Percentiles rank a stretch among this genome's conserved stretches.
phyloP scores from a whole-genome alignment of 1,139 yeast species.

The Nadsonia starkeyi-henricii region DNA sequence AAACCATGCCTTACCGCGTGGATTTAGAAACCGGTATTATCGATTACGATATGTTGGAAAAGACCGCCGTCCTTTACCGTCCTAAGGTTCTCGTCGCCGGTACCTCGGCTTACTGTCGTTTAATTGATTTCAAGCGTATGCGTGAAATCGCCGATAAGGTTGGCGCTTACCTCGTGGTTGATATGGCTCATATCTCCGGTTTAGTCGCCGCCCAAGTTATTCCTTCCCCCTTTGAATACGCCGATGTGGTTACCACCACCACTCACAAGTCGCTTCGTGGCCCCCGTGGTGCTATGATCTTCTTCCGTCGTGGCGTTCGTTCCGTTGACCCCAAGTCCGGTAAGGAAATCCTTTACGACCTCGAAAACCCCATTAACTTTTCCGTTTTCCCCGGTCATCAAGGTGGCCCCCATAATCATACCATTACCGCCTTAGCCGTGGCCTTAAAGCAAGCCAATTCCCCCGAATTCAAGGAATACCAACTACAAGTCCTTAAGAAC shows the following conservation, averaged over 20 bases:
- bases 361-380: constrained; percentile 91
- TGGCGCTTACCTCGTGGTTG: constrained; percentile 91
- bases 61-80: constrained; percentile 78
- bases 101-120: constrained; percentile 92
- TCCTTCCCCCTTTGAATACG: constrained; percentile 90
- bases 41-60: constrained; percentile 88
- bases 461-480: constrained; percentile 86
- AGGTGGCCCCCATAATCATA: constrained; percentile 99
- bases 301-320: constrained; percentile 94
- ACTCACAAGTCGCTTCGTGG: constrained; percentile 98
- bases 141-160: constrained; percentile 91
- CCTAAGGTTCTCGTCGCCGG: constrained; percentile 96
- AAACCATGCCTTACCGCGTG: constrained; percentile 96
- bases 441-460: constrained; percentile 90
- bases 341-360: constrained; percentile 73
- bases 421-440: constrained; percentile 92
- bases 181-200: constrained; percentile 98
- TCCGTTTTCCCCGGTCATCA: constrained; percentile 99
- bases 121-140: constrained; percentile 91
- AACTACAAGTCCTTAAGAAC: constrained; percentile 74
- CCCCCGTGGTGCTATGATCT: constrained; percentile 98
- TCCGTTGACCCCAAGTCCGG: constrained; percentile 84
- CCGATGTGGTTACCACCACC: constrained; percentile 96
- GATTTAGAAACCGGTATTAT: constrained; percentile 83
- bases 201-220: constrained; percentile 92